These are phyloP conservation scores for Anthracocystis setariae DNA, from an alignment of 1,284 basidiomycete species.

Conservation along the genomic window DNA sequence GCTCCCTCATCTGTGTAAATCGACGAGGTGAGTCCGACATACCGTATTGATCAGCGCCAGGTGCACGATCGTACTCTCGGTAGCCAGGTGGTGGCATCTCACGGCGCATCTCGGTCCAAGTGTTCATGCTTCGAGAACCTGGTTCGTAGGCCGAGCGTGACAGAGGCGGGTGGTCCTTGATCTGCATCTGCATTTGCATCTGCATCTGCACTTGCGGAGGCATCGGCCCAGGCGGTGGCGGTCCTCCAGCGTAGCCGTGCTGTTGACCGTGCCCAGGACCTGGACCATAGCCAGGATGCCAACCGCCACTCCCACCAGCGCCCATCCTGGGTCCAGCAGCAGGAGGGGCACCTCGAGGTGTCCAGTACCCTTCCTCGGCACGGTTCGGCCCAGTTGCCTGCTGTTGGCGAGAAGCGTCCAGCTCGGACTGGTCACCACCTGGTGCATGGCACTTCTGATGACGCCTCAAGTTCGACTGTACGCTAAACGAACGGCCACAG, in stretches of 20 bases:
- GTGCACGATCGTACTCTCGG: conserved; percentile 33
- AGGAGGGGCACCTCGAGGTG: conserved; percentile 28
- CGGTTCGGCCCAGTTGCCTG: conserved; percentile 22
- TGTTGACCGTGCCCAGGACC: conserved; percentile 11
- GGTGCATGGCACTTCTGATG: conserved; percentile 61
- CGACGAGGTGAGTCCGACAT: conserved; percentile 24
- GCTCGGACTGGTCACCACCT: conserved; percentile 37
- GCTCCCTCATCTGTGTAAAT: conserved; percentile 42
- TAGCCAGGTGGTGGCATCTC: conserved; percentile 41
- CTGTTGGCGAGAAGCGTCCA: conserved; percentile 26
- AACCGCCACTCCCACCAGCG: conserved; percentile 28
- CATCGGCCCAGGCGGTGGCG: conserved; percentile 20
- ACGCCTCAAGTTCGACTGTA: conserved; percentile 64
- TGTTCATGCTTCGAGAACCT: conserved; percentile 49
- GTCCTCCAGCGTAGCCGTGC: conserved; percentile 13
- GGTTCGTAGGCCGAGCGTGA: conserved; percentile 52
- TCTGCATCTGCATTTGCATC: conserved; percentile 36
- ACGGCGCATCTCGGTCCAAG: conserved; percentile 42
- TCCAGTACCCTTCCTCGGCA: conserved; percentile 31
- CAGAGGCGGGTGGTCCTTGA: conserved; percentile 45
- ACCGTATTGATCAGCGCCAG: conserved; percentile 11
- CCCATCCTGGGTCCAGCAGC: conserved; percentile 30
- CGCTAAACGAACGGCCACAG: conserved; percentile 64
- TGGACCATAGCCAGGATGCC: conserved; percentile 32
- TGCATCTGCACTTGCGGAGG: conserved; percentile 31